A percentile compares a stretch with the other conserved stretches of the same genome.
phyloP scores from a whole-genome alignment of 2,329 filamentous ascomycete species.

The Ophiostoma perfectum region DNA sequence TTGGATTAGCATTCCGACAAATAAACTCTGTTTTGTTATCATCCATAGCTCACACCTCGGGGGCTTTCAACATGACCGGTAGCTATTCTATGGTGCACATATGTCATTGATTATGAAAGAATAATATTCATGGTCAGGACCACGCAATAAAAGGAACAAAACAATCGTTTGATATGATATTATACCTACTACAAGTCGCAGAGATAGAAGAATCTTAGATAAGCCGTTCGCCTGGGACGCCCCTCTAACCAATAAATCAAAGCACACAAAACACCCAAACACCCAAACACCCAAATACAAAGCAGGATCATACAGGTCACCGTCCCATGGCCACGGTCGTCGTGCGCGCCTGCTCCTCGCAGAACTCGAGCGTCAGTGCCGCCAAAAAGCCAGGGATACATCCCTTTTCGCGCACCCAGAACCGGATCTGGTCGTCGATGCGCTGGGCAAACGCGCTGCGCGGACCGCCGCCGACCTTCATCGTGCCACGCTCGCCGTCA shows the following conservation, averaged over 20 bases:
- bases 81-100: too few relatives aligned
- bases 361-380: constrained; percentile 88
- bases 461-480: constrained; percentile 94
- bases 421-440: constrained; percentile 81
- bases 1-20: background rate
- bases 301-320: background rate
- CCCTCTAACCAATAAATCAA: background rate
- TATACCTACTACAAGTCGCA: background rate
- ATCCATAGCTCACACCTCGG: background rate
- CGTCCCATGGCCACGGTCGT: background rate
- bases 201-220: background rate
- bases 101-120: background rate
- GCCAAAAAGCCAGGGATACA: constrained; percentile 92
- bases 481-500: constrained; percentile 88
- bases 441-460: constrained; percentile 78
- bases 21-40: background rate
- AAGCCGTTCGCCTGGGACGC: background rate
- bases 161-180: background rate
- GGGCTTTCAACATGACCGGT: too few relatives aligned
- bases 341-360: constrained; percentile 56
- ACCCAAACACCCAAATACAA: background rate
- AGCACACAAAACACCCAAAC: background rate
- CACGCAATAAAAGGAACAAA: background rate
- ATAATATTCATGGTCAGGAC: background rate
- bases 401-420: constrained; percentile 91